A percentile compares a stretch with the other conserved stretches of the same genome.
These are phyloP conservation scores for Lyophyllum atratum DNA, from an alignment of 768 basidiomycete genomes.

Conservation along the genomic window DNA sequence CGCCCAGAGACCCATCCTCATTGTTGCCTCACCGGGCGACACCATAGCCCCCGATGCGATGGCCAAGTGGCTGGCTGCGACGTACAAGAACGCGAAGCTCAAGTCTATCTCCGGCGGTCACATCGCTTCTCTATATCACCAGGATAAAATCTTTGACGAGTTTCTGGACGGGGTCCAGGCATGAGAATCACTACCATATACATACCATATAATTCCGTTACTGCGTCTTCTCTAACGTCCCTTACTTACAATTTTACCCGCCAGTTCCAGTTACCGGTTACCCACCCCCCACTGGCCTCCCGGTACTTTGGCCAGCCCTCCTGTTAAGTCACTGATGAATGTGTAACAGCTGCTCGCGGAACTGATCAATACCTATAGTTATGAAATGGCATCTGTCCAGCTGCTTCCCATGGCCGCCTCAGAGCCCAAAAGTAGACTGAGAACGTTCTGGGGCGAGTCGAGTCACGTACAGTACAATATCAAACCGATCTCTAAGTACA, in stretches of 20 bases:
- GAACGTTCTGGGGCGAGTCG: background rate
- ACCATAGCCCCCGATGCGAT: conserved; percentile 28
- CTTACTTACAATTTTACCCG: background rate
- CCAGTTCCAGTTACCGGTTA: background rate
- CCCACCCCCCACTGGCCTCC: background rate
- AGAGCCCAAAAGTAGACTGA: background rate
- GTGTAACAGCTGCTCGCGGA: no score
- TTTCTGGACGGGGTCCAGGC: conserved; percentile 11
- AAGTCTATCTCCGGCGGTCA: conserved; percentile 40
- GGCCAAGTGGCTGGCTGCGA: conserved; percentile 36
- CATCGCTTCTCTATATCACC: conserved; percentile 30
- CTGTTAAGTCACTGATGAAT: no score
- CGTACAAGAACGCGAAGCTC: conserved; percentile 38
- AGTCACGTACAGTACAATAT: background rate
- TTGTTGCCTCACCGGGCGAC: conserved; percentile 37
- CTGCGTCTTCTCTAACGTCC: no score
- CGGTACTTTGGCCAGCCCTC: background rate
- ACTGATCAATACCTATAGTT: no score
- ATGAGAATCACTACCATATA: background rate
- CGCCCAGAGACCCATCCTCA: conserved; percentile 31
- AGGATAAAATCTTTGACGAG: conserved; percentile 36
- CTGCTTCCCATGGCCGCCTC: background rate
- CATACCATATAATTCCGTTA: background rate
- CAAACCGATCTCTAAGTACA: background rate
- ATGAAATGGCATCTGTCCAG: background rate